These are phyloP conservation scores for Lachnellula hyalina DNA, from an alignment of 2,329 filamentous ascomycete species.

Conservation along the genomic window DNA sequence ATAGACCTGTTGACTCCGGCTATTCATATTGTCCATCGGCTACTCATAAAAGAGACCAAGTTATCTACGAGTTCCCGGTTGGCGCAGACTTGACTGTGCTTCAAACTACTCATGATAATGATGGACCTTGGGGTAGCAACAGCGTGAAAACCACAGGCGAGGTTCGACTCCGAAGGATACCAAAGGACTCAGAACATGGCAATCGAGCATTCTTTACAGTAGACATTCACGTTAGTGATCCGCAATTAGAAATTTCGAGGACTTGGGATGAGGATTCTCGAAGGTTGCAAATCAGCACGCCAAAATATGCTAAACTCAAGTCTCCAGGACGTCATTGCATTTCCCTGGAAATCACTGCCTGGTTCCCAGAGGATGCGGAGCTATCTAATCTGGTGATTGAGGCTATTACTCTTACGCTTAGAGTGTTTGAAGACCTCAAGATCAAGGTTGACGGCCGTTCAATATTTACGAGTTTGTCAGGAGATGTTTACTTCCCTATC, in stretches of 20 bases:
- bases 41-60: conserved; percentile 10
- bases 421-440: conserved; percentile 23
- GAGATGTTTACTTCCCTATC: conserved; percentile 22
- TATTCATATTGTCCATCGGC: conserved; percentile 22
- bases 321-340: conserved; percentile 20
- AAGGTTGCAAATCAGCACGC: conserved; percentile 23
- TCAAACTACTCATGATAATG: conserved; percentile 18
- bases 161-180: conserved; percentile 20
- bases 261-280: conserved; percentile 19
- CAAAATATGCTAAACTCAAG: conserved; percentile 14
- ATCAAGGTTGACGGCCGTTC: conserved; percentile 19
- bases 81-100: conserved; percentile 18
- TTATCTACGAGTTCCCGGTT: conserved; percentile 19
- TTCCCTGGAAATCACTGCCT: conserved; percentile 27
- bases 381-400: conserved; percentile 20
- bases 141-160: conserved; percentile 23
- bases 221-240: conserved; percentile 23
- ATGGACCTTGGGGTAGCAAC: conserved; percentile 1
- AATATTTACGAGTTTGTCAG: conserved; percentile 19
- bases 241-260: conserved; percentile 13
- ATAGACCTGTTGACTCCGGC: conserved; percentile 12
- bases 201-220: conserved; percentile 21
- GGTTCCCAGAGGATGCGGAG: conserved; percentile 26
- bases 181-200: conserved; percentile 16
- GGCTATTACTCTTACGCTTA: conserved; percentile 18